Percentiles rank a stretch among this genome's conserved stretches.
Evolutionary conservation across 2,329 filamentous ascomycete genomes (phyloP).

Genomic region (Cladosporium austrohemisphaericum): DNA sequence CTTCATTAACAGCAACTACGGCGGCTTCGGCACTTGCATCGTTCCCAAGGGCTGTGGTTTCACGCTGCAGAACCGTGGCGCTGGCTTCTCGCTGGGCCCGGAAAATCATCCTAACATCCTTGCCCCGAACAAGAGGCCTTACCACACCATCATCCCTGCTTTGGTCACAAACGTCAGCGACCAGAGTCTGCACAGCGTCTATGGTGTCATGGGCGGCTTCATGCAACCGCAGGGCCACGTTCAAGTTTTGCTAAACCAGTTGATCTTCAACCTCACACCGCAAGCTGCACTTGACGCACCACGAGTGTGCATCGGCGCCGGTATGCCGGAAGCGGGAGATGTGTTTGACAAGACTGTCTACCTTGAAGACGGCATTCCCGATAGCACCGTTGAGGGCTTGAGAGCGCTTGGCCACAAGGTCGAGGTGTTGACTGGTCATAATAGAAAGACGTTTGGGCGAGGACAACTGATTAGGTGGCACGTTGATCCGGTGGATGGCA

Average conservation of each 20-base stretch:
- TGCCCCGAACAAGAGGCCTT: slow-evolving; percentile 79
- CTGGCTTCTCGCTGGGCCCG: slow-evolving; percentile 70
- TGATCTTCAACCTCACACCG: slow-evolving; percentile 74
- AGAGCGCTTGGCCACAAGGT: slow-evolving; percentile 69
- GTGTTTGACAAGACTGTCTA: slow-evolving; percentile 64
- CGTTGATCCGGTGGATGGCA: slow-evolving; percentile 62
- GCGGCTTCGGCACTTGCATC: slow-evolving; percentile 81
- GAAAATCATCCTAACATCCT: slow-evolving; percentile 73
- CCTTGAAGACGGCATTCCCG: slow-evolving; percentile 76
- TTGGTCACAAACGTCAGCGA: slow-evolving; percentile 76
- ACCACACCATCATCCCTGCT: slow-evolving; percentile 96
- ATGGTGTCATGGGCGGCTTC: slow-evolving; percentile 96
- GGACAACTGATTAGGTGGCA: slow-evolving; percentile 82
- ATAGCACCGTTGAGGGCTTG: slow-evolving; percentile 65
- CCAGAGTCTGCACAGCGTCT: slow-evolving; percentile 74
- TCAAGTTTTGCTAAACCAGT: slow-evolving; percentile 85
- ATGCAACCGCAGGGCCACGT: slow-evolving; percentile 98
- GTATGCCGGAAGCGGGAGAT: slow-evolving; percentile 59
- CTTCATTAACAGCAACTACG: slow-evolving; percentile 96
- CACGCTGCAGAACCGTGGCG: slow-evolving; percentile 87
- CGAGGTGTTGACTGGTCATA: slow-evolving; percentile 61
- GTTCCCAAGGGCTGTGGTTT: slow-evolving; percentile 85
- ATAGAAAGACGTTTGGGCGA: slow-evolving; percentile 70
- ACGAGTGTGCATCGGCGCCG: slow-evolving; percentile 79
- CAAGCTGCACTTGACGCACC: slow-evolving; percentile 89